These are phyloP conservation scores for Neopestalotiopsis clavispora DNA, from an alignment of 2,329 filamentous ascomycete species.

Conservation along the genomic window DNA sequence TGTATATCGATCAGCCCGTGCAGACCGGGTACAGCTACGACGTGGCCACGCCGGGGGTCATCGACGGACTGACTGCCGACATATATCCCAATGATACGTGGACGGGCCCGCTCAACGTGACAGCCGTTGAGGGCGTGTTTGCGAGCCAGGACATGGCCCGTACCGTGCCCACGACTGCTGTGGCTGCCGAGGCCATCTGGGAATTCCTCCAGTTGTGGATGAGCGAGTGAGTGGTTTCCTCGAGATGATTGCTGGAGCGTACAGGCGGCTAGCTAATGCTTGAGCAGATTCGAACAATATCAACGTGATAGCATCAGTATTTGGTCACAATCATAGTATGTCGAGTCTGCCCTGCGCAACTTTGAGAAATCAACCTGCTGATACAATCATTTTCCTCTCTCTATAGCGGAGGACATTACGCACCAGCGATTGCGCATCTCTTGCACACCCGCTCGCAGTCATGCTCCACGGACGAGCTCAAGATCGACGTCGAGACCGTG, in stretches of 20 bases:
- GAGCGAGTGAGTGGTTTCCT: slow-evolving; percentile 38
- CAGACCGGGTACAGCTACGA: slow-evolving; percentile 37
- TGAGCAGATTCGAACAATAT: slow-evolving; percentile 51
- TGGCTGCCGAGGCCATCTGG: slow-evolving; percentile 57
- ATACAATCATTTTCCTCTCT: neutral
- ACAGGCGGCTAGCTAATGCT: neutral
- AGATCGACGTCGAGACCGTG: slow-evolving; percentile 54
- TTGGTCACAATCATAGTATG: slow-evolving; percentile 39
- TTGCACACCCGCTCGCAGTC: slow-evolving; percentile 19
- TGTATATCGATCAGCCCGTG: slow-evolving; percentile 67
- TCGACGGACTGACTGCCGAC: slow-evolving; percentile 24
- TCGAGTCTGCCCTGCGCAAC: neutral
- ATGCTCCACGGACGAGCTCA: neutral
- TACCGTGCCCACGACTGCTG: slow-evolving; percentile 51
- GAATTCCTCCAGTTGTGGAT: slow-evolving; percentile 62
- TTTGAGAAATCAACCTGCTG: neutral
- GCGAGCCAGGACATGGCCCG: slow-evolving; percentile 48
- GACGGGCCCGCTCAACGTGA: slow-evolving; percentile 17
- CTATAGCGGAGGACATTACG: slow-evolving; percentile 25
- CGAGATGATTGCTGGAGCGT: neutral
- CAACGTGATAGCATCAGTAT: slow-evolving; percentile 46
- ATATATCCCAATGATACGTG: slow-evolving; percentile 16
- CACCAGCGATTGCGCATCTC: slow-evolving; percentile 22
- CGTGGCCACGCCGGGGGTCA: slow-evolving; percentile 29
- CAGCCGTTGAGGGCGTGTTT: slow-evolving; percentile 42